These are phyloP conservation scores for Cryptococcus neoformans DNA, from an alignment of 1,284 basidiomycete species.

Conservation along the genomic window DNA sequence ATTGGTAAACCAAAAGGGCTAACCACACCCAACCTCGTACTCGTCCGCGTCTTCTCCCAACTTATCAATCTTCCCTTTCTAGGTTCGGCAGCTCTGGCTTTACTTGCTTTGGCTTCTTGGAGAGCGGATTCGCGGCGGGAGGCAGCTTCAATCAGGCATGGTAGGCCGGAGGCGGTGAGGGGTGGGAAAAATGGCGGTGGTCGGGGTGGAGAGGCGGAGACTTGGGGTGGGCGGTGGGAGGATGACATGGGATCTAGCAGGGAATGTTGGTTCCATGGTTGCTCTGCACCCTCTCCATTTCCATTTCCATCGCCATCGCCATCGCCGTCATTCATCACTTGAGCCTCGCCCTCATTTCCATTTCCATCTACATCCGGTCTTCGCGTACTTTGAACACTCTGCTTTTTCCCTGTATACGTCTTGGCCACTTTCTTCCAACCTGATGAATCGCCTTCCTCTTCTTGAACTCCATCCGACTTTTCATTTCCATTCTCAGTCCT, in stretches of 20 bases:
- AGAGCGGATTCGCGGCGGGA: conserved; percentile 10
- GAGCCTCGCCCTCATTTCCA: not conserved
- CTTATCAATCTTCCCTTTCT: conserved; percentile 4
- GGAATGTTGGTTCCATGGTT: not conserved
- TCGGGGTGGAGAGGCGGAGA: not conserved
- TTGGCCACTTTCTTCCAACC: not conserved
- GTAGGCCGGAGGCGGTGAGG: conserved; percentile 4
- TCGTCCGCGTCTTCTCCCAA: conserved; percentile 15
- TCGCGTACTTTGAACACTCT: not conserved
- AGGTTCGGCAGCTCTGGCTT: not conserved
- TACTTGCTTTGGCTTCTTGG: conserved; percentile 3
- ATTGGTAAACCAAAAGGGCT: conserved; percentile 23
- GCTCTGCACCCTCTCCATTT: not conserved
- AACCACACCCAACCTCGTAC: conserved; percentile 7
- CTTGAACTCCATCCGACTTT: not conserved
- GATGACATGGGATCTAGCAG: not conserved
- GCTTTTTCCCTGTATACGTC: not conserved
- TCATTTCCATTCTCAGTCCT: too few relatives aligned
- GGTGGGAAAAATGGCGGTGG: not conserved
- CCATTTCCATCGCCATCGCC: not conserved
- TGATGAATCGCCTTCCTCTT: not conserved
- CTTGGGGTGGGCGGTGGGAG: not conserved
- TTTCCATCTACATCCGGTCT: not conserved
- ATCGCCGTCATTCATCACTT: not conserved
- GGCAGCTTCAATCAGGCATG: conserved; percentile 10